Base-by-base conservation (phyloP, 2,329 filamentous ascomycete species). In the Thielaviopsis populi region DNA sequence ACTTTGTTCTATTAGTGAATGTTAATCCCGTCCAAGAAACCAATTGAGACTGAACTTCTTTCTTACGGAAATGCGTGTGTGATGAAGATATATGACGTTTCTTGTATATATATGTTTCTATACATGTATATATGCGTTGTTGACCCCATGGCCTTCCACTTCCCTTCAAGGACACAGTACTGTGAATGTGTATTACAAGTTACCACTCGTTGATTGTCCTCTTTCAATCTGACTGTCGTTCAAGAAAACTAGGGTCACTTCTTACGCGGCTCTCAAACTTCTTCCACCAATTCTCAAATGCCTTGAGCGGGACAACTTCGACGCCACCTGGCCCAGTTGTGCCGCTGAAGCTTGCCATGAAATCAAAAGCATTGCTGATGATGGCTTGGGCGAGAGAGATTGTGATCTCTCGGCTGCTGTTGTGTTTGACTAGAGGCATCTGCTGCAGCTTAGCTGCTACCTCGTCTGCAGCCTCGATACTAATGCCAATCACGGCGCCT, bases 281-380 rank as follows among this genome's bases (percentile, higher is more conserved):
- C 66, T 80, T 82, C 94, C 95, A 99, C 94, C 95, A 99, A 65
- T 95, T 90, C 75, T 95, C 87, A 73, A 99, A 99, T 4, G 88
- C 89, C 75, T 89, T 94, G 68, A 99, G 75, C n/a, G 94, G 91
- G 27, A 99, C 89, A 13, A 95, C 87, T 73, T 97, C 92, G 56
- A 87, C 82, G 0, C 87, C 87, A 1, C 78, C 80, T 30, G 77
- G 76, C 1, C 79, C 79, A 1, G 78, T 78, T 64, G 81, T 80
- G 43, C 84, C 83, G 66, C 87, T 89, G 77, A 95, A 97, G 70
- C 90, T 88, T 2, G 92, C 85, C 65, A 99, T 78, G 73, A 96
- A 97, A 75, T 99, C 96, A 74, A 97, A 99, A 15, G 92, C 94
- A 74, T 96, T 96, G 70, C 89, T 87, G 70, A 99, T 97, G 69